Conservation (phyloP, 192 early-diverging fungal species). For the Gryganskiella cystojenkinii region DNA sequence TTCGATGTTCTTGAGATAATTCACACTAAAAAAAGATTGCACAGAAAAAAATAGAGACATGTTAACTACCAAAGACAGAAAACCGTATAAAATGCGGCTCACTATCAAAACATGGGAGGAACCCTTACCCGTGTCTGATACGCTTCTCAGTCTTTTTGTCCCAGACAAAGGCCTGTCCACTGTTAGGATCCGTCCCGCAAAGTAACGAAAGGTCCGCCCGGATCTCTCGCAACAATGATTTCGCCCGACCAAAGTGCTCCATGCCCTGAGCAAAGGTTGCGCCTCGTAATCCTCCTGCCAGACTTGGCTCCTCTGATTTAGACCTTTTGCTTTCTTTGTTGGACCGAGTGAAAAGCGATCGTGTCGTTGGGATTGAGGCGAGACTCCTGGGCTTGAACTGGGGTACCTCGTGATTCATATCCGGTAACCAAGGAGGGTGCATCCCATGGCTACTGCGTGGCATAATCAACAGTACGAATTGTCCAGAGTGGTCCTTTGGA, state of each 20-base stretch:
- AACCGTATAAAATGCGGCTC: neutral
- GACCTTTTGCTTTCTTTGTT: neutral
- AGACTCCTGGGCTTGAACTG: neutral
- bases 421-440: constrained; percentile 41
- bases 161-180: neutral
- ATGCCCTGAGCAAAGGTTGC: constrained; percentile 1
- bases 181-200: neutral
- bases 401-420: constrained; percentile 24
- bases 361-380: neutral
- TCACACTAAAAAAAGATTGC: neutral
- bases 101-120: neutral
- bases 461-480: constrained; percentile 35
- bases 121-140: constrained; percentile 19
- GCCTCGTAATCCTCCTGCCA: neutral
- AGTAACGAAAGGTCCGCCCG: constrained; percentile 1
- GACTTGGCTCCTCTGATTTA: neutral
- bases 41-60: neutral
- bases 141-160: neutral
- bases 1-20: constrained; percentile 3
- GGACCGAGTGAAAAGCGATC: neutral
- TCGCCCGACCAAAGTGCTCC: constrained; percentile 34
- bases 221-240: constrained; percentile 1
- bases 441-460: constrained; percentile 11
- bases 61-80: no score
- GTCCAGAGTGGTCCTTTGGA: neutral